Conservation (phyloP, 176 grass and related monocot species). For the Typha latifolia region DNA sequence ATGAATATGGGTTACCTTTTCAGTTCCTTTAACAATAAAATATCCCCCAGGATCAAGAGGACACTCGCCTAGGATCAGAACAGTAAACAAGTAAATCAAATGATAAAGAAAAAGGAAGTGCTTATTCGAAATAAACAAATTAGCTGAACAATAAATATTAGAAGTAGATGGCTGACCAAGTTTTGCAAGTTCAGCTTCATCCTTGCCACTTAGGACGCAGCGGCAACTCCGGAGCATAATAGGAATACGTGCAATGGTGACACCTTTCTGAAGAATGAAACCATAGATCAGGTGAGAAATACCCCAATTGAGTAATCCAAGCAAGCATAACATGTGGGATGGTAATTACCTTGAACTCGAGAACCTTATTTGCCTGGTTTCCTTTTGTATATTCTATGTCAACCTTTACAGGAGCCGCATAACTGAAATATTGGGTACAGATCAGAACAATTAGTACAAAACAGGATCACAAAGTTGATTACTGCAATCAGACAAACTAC, state of each 20-base stretch:
- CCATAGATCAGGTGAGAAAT: background rate
- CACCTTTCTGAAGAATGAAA: conserved; percentile 10
- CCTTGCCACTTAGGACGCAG: conserved; percentile 62
- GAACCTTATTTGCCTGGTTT: conserved; percentile 29
- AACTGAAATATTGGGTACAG: conserved; percentile 26
- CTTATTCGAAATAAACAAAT: background rate
- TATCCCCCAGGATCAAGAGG: conserved; percentile 97
- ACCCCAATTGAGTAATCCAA: background rate
- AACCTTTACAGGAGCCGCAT: conserved; percentile 67
- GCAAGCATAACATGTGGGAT: conserved; percentile 10
- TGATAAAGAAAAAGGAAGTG: conserved; percentile 4
- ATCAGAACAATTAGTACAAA: no score
- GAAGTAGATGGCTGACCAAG: conserved; percentile 36
- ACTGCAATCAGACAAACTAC: no score
- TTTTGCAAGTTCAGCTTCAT: conserved; percentile 73
- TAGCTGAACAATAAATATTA: background rate
- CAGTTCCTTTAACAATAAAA: conserved; percentile 88
- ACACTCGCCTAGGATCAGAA: conserved; percentile 58
- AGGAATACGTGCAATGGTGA: conserved; percentile 67
- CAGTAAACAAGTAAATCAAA: conserved; percentile 11
- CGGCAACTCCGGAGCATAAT: conserved; percentile 77
- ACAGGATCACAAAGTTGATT: no score
- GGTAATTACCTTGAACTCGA: background rate
- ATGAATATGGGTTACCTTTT: conserved; percentile 50
- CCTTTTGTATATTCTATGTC: conserved; percentile 59